Conservation (phyloP, 2,329 filamentous ascomycete genomes). For the Knufia petricola region DNA sequence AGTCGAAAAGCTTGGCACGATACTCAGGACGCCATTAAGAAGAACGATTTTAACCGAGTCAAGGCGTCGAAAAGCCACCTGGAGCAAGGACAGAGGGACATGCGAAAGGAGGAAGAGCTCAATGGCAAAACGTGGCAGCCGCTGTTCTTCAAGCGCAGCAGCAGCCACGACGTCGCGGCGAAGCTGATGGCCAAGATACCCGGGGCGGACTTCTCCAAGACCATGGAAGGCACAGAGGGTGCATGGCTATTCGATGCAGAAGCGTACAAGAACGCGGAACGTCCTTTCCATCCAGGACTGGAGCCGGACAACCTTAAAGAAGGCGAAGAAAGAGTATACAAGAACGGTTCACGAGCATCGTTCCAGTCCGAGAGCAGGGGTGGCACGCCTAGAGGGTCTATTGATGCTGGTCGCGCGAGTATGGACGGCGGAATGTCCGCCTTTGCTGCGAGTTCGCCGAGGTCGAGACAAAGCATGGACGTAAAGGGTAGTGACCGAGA, state of each 20-base stretch:
- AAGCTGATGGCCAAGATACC: constrained; percentile 2
- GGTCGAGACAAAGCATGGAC: no score
- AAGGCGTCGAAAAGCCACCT: constrained; percentile 75
- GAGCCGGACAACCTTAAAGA: constrained; percentile 14
- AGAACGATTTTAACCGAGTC: constrained; percentile 74
- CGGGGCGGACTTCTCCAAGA: background rate
- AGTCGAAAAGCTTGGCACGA: constrained; percentile 79
- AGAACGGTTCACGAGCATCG: background rate
- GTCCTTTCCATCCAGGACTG: constrained; percentile 15
- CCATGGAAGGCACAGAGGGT: background rate
- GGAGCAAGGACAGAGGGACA: constrained; percentile 74
- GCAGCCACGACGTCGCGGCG: background rate
- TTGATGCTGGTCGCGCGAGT: background rate
- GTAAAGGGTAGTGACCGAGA: no score
- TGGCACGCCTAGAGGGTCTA: background rate
- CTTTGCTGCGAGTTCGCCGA: background rate
- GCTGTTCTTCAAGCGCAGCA: constrained; percentile 59
- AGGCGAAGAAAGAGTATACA: constrained; percentile 3
- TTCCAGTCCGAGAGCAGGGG: background rate
- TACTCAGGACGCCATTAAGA: constrained; percentile 69
- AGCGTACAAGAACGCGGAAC: constrained; percentile 8
- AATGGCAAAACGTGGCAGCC: constrained; percentile 71
- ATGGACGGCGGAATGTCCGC: background rate
- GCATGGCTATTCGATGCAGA: constrained; percentile 3
- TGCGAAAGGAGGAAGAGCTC: constrained; percentile 63